phyloP scores from a whole-genome alignment of 2,329 filamentous ascomycete genomes.

The Calonectria montana region DNA sequence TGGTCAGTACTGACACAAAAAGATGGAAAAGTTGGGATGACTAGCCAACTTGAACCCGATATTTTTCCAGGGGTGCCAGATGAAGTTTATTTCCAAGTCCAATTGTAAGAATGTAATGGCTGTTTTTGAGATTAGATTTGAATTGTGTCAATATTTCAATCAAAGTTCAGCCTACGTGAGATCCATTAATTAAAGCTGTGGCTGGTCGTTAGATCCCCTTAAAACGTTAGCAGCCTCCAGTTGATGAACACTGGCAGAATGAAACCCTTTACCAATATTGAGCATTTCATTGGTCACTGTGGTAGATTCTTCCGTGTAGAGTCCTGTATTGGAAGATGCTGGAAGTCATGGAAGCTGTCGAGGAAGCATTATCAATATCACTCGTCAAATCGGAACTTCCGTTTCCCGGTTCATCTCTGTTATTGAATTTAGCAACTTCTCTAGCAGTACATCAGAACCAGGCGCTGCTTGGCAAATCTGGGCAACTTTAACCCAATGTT shows the following conservation, averaged over 20 bases:
- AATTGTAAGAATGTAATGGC: constrained; percentile 36
- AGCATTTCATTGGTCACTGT: constrained; percentile 24
- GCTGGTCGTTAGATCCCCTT: constrained; percentile 39
- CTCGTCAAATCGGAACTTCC: constrained; percentile 11
- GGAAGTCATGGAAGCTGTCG: constrained; percentile 22
- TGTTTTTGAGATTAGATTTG: background rate
- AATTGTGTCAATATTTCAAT: background rate
- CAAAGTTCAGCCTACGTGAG: constrained; percentile 21
- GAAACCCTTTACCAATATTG: constrained; percentile 18
- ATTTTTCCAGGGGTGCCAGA: constrained; percentile 34
- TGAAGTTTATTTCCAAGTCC: constrained; percentile 36
- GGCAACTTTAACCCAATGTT: constrained; percentile 34
- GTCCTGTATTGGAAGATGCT: constrained; percentile 27
- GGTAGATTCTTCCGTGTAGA: constrained; percentile 24
- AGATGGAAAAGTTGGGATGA: background rate
- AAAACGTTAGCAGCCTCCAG: background rate
- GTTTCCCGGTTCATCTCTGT: background rate
- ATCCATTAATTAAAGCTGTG: constrained; percentile 38
- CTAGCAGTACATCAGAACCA: constrained; percentile 34
- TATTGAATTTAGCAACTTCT: background rate
- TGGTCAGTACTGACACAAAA: constrained; percentile 22
- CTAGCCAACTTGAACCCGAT: constrained; percentile 34
- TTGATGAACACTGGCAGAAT: fast-evolving
- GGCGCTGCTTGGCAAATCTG: constrained; percentile 32
- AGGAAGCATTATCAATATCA: constrained; percentile 12